Evolutionary conservation across 805 yeast species (phyloP), one percentile per base, ranked within the genome.

Genomic region (Phaffomyces thermotolerans): DNA sequence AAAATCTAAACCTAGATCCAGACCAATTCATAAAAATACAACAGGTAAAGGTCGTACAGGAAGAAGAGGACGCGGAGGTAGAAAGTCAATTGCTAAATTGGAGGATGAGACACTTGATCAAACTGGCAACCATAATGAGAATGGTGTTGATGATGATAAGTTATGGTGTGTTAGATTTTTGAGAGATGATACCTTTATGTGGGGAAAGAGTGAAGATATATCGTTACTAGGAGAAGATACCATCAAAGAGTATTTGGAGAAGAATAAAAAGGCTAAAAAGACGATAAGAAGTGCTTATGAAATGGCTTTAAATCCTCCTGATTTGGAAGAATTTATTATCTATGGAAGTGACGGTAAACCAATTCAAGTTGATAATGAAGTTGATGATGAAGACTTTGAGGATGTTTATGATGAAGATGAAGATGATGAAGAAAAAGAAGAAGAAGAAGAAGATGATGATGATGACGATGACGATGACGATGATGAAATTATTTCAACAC

Each of bases 111-210:
- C 13, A 13, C 6, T 18, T n/a, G 29, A 10, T n/a, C 18, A 6
- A 14, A 40, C 6, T 32, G 35, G 12, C n/a, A 34, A n/a, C 18
- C 42, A 27, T 27, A 27, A 9, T 27, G 29, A 27, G 10, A 27
- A 10, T 27, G 13, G 33, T 2, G 37, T 18, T 27, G 44, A 27
- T 13, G 46, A 48, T 8, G 31, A 50, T 7, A 51, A 51, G 44
- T 57, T 50, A 10, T 69, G 58, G 76, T 84, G 63, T 52, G 88
- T 84, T 14, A 69, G 84, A 45, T 83, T 84, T 58, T 78, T 82
- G 58, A 76, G 76, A 53, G 91, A 84, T 58, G 84, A 79, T 56
- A 80, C 82, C 14, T 82, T 79, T 54, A 77, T 78, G 52, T 83
- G 90, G 90, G 77, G 78, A 34, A 66, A 72, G 24, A 53, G 60